Conservation (phyloP, 495 filamentous ascomycete genomes). For the Glonium stellatum region DNA sequence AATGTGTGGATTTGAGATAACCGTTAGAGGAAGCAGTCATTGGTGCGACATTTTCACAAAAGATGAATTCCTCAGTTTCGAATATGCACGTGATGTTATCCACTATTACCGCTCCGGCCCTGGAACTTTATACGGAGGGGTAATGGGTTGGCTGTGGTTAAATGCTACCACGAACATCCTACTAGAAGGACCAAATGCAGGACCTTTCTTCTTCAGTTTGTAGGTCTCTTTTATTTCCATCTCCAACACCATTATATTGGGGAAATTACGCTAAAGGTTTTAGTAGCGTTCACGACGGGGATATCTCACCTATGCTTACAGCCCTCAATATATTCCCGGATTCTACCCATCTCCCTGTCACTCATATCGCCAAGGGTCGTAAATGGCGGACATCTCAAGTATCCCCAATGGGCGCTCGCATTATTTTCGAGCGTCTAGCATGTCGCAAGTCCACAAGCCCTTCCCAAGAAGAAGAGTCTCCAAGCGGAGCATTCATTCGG, state of each 20-base stretch:
- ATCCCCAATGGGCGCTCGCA: slow-evolving; percentile 53
- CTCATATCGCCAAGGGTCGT: slow-evolving; percentile 38
- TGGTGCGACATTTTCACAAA: slow-evolving; percentile 55
- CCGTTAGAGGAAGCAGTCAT: slow-evolving; percentile 46
- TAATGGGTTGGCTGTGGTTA: slow-evolving; percentile 58
- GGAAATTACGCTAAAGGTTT: neutral
- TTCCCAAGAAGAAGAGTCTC: neutral
- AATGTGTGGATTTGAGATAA: slow-evolving; percentile 55
- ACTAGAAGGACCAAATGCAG: slow-evolving; percentile 41
- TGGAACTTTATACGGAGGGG: slow-evolving; percentile 49
- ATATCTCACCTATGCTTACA: slow-evolving; percentile 51
- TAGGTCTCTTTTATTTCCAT: slow-evolving; percentile 30
- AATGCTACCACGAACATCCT: slow-evolving; percentile 52
- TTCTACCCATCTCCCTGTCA: slow-evolving; percentile 39
- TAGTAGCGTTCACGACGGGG: slow-evolving; percentile 52
- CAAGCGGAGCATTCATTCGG: slow-evolving; percentile 40
- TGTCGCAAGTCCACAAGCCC: slow-evolving; percentile 26
- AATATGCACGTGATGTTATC: slow-evolving; percentile 54
- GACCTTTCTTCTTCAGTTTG: slow-evolving; percentile 54
- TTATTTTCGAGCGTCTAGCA: slow-evolving; percentile 49
- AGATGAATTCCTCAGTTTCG: slow-evolving; percentile 51
- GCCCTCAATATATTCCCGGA: slow-evolving; percentile 47
- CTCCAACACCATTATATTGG: neutral
- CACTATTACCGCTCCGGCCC: slow-evolving; percentile 58
- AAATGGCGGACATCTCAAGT: slow-evolving; percentile 51